These are phyloP conservation scores for Saccharomyces hybrid DNA, from an alignment of 1,139 yeast species.

Conservation along the genomic window DNA sequence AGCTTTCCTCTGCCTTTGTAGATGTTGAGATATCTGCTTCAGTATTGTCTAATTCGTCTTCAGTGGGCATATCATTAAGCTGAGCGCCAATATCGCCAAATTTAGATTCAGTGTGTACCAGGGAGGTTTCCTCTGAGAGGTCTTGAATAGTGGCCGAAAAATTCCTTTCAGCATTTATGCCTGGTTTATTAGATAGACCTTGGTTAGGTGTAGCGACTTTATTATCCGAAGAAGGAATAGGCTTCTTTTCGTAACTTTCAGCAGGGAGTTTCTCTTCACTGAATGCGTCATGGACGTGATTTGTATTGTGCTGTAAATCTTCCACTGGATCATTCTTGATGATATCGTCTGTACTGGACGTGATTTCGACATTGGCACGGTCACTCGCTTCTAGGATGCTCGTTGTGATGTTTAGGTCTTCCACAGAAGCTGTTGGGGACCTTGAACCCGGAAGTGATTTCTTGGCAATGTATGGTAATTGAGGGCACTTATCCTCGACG, in stretches of 20 bases:
- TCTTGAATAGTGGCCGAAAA: background rate
- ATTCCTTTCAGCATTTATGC: too few species aligned
- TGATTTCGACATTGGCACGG: background rate
- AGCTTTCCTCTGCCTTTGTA: background rate
- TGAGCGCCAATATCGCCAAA: background rate
- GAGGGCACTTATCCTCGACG: background rate
- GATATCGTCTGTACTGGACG: background rate
- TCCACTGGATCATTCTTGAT: background rate
- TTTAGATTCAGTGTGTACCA: background rate
- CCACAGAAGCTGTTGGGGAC: background rate
- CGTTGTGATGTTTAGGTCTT: background rate
- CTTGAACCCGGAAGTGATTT: background rate
- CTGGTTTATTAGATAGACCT: too few species aligned
- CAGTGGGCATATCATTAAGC: background rate
- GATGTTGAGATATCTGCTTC: background rate
- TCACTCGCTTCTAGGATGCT: background rate
- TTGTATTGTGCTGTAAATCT: background rate
- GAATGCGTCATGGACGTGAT: too few species aligned
- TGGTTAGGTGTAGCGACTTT: too few species aligned
- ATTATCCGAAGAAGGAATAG: too few species aligned
- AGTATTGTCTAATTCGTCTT: background rate
- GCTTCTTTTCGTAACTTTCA: too few species aligned
- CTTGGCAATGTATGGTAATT: background rate
- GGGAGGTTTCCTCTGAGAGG: background rate
- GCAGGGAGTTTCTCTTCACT: too few species aligned